These are phyloP conservation scores for Aspergillus hancockii DNA, from an alignment of 495 filamentous ascomycete species.

Conservation along the genomic window DNA sequence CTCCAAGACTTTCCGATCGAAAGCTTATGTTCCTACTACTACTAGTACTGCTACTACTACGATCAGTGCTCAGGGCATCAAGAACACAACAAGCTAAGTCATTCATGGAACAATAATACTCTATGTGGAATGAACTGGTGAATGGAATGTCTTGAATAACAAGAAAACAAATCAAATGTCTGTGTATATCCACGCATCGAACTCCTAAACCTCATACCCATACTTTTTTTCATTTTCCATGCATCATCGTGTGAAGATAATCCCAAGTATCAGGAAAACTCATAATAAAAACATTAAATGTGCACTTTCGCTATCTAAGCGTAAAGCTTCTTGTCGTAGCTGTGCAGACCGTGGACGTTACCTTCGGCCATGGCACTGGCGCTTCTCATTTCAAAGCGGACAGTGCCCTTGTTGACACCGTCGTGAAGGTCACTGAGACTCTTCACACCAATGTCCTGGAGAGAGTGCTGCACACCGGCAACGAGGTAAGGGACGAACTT, in stretches of 20 bases:
- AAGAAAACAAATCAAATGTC: constrained; percentile 14
- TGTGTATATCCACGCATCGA: constrained; percentile 17
- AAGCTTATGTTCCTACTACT: too few relatives aligned
- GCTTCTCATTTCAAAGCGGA: constrained; percentile 91
- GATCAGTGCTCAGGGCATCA: too few relatives aligned
- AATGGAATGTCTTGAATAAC: constrained; percentile 6
- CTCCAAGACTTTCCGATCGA: too few relatives aligned
- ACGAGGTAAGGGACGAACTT: constrained; percentile 96
- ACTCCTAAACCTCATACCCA: constrained; percentile 38
- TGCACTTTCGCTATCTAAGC: constrained; percentile 54
- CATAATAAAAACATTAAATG: constrained; percentile 13
- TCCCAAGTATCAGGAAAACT: constrained; percentile 25
- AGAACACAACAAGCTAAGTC: not conserved
- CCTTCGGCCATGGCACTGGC: constrained; percentile 94
- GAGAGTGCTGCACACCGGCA: constrained; percentile 91
- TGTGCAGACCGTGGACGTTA: constrained; percentile 92
- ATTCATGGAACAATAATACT: not conserved
- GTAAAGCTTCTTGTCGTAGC: constrained; percentile 99
- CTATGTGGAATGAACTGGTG: not conserved
- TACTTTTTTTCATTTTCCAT: constrained; percentile 29
- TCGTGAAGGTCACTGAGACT: constrained; percentile 76
- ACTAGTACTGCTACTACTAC: not conserved
- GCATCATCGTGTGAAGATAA: constrained; percentile 32
- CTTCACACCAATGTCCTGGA: constrained; percentile 90
- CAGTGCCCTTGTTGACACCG: constrained; percentile 70